Base-by-base conservation (phyloP, 1,284 basidiomycete species). In the Ustilago esculenta region DNA sequence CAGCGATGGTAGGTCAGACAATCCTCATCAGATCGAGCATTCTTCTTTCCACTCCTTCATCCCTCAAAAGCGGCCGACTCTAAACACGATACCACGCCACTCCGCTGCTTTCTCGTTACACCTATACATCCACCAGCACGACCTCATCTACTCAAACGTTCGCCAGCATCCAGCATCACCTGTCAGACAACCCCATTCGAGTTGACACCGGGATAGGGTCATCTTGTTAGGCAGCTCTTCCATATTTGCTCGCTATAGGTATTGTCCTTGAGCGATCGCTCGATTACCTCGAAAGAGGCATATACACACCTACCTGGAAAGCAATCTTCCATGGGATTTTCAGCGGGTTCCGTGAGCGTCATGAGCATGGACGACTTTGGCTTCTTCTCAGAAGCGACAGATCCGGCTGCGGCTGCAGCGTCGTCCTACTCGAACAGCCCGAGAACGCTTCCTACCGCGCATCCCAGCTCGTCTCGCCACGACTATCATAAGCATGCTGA, bases 301-400 rank as follows among this genome's bases (percentile, higher is more conserved):
- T n/a, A n/a, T n/a, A n/a, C n/a, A n/a, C n/a, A n/a, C n/a, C n/a
- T n/a, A n/a, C n/a, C n/a, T n/a, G n/a, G n/a, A n/a, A n/a, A n/a
- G n/a, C 24, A 3, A 29, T 2, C 33, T 48, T 48, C 15, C 49
- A 61, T 61, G 58, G 46, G 58, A 41, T 4, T 61, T 20, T 27
- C 52, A 23, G 37, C 41, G 23, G 41, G 42, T 12, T 47, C 51
- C 1, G 35, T 53, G 24, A 18, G 32, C 36, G 33, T 46, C 27
- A 54, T 61, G 58, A 55, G 51, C 35, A 61, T 61, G 58, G 58
- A 61, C 58, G 58, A 55, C 8, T 55, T 61, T 29, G 58, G 58
- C 52, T 61, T 61, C 52, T 55, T 61, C 32, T 49, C 58, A n/a
- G 58, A 61, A 55, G 52, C 51, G 10, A 30, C 51, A 4, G 29